phyloP scores from a whole-genome alignment of 208 protist genomes.

The Trypanosoma platydactyli region DNA sequence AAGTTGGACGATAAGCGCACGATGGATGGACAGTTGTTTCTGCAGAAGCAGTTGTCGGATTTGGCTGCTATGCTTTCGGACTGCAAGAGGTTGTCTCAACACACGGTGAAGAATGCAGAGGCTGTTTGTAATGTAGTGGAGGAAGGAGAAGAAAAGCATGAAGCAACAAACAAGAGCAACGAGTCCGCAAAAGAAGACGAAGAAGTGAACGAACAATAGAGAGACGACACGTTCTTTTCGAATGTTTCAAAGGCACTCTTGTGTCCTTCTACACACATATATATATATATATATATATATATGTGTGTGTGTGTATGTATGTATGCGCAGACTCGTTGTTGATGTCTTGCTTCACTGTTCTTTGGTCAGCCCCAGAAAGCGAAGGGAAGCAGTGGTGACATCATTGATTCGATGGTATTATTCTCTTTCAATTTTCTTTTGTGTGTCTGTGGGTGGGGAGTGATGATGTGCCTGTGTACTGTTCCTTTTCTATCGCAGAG shows the following conservation, averaged over 20 bases:
- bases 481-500: no score
- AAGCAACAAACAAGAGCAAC: not conserved
- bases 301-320: slow-evolving; percentile 3
- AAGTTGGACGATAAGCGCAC: slow-evolving; percentile 13
- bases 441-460: no score
- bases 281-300: slow-evolving; percentile 19
- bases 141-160: not conserved
- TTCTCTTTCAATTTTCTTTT: no score
- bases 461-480: no score
- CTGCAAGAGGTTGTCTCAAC: not conserved
- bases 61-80: slow-evolving; percentile 6
- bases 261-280: not conserved
- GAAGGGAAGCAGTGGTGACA: no score
- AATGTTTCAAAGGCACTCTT: not conserved
- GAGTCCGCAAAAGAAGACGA: not conserved
- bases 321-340: not conserved
- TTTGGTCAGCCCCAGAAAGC: no score
- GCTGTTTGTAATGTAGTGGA: not conserved
- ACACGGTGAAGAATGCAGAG: not conserved
- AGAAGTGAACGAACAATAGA: slow-evolving; percentile 3
- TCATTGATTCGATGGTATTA: no score
- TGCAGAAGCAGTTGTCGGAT: slow-evolving; percentile 18
- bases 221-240: not conserved
- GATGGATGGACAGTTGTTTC: slow-evolving; percentile 1
- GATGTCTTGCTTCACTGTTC: no score